Percentiles rank a stretch among this genome's conserved stretches.
Evolutionary conservation across 305 asterid species (phyloP).

Genomic region (Salvia sclarea): DNA sequence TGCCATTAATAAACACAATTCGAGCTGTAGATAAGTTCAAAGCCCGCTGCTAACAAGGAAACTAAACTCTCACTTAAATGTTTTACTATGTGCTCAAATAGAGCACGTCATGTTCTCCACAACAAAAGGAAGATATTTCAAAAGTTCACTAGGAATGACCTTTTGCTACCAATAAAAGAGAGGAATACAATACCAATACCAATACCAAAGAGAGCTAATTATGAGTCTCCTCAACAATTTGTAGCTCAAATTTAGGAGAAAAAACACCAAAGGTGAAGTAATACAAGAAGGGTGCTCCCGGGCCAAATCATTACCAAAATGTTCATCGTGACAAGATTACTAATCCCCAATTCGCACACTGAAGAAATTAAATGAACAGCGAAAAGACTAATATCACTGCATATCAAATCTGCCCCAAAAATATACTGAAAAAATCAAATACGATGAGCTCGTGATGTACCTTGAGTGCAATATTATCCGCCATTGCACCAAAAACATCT

Average conservation of each 20-base stretch:
- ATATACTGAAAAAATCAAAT: neutral
- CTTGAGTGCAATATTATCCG: conserved; percentile 7
- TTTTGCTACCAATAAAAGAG: neutral
- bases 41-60: conserved; percentile 5
- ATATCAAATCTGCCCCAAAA: neutral
- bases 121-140: neutral
- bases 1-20: neutral
- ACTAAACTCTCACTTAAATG: neutral
- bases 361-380: neutral
- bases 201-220: neutral
- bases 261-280: neutral
- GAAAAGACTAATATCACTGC: neutral
- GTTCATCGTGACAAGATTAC: neutral
- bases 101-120: neutral
- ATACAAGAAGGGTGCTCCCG: neutral
- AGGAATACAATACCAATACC: too few relatives aligned
- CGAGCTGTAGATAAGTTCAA: neutral
- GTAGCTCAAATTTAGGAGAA: neutral
- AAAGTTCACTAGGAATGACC: neutral
- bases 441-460: conserved; percentile 24
- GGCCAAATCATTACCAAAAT: neutral
- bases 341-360: neutral
- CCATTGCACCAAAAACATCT: conserved; percentile 1
- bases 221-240: neutral
- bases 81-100: neutral